These are phyloP conservation scores for Juglanconis juglandina DNA, from an alignment of 2,329 filamentous ascomycete species.

Conservation along the genomic window DNA sequence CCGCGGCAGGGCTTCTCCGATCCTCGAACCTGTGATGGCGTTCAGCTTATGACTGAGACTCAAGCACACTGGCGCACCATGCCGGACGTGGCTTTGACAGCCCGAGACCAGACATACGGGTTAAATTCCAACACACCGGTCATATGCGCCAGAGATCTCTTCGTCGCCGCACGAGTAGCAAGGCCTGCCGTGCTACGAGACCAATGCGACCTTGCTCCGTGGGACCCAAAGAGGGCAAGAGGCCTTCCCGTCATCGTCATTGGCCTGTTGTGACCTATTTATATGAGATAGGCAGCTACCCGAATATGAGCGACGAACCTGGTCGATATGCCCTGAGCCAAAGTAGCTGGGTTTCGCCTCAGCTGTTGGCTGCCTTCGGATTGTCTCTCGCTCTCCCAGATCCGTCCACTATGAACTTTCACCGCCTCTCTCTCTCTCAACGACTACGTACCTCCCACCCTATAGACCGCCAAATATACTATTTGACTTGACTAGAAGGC, in stretches of 20 bases:
- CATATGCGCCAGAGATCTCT: background rate
- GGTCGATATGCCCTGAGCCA: background rate
- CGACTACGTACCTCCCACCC: background rate
- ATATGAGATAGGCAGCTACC: background rate
- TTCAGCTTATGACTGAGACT: background rate
- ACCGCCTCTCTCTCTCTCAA: background rate
- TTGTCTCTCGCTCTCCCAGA: background rate
- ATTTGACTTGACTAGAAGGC: background rate
- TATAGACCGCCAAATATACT: background rate
- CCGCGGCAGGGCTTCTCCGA: background rate
- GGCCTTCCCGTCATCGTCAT: background rate
- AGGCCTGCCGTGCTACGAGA: slow-evolving; percentile 14
- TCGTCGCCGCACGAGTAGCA: slow-evolving; percentile 8
- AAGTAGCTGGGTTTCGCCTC: background rate
- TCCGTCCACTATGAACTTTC: background rate
- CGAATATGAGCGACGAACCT: background rate
- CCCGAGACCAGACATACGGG: background rate
- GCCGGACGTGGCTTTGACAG: background rate
- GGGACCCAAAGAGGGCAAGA: background rate
- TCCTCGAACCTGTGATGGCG: background rate
- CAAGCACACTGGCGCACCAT: too few species aligned
- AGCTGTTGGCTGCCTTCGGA: background rate
- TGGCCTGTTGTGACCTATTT: background rate
- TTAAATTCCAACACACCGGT: background rate
- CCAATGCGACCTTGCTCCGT: slow-evolving; percentile 3